Evolutionary conservation across 495 filamentous ascomycete species (phyloP).

Genomic region (Hypoxylon subgilvum): DNA sequence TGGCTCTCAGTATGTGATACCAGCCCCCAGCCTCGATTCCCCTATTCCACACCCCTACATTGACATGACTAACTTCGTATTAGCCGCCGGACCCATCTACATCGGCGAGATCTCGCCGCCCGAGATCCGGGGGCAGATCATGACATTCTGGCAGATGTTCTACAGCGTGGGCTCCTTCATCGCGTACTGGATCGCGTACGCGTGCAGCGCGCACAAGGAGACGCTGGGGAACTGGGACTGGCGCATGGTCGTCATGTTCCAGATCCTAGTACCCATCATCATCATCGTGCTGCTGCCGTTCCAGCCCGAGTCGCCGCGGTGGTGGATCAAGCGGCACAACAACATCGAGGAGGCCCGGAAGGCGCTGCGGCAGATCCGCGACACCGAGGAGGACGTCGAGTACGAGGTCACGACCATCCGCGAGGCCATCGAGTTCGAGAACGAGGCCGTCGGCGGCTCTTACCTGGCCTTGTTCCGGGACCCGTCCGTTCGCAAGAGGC

Average conservation of each 20-base stretch:
- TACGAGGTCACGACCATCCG: conserved; percentile 62
- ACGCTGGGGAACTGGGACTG: conserved; percentile 66
- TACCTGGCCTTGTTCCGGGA: conserved; percentile 67
- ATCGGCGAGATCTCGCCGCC: conserved; percentile 66
- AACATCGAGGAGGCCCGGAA: conserved; percentile 60
- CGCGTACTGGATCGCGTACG: conserved; percentile 65
- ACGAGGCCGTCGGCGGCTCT: conserved; percentile 62
- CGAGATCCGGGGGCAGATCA: conserved; percentile 66
- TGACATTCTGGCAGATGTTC: conserved; percentile 74
- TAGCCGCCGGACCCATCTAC: conserved; percentile 62
- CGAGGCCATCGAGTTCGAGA: conserved; percentile 67
- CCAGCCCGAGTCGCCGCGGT: conserved; percentile 65
- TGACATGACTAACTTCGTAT: conserved; percentile 6
- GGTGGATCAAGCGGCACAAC: conserved; percentile 62
- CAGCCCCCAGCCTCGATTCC: background rate
- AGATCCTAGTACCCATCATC: conserved; percentile 61
- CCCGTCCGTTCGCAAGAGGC: conserved; percentile 63
- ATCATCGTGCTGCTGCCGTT: conserved; percentile 60
- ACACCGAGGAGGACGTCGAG: conserved; percentile 65
- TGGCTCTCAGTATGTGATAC: conserved; percentile 62
- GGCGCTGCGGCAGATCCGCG: conserved; percentile 58
- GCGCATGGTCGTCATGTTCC: conserved; percentile 68
- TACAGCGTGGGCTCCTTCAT: conserved; percentile 69
- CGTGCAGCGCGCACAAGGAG: conserved; percentile 56
- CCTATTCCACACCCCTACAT: background rate